Percentiles rank a stretch among this genome's conserved stretches.
These are phyloP conservation scores for Fusarium guadeloupense DNA, from an alignment of 2,329 filamentous ascomycete genomes.

Conservation along the genomic window DNA sequence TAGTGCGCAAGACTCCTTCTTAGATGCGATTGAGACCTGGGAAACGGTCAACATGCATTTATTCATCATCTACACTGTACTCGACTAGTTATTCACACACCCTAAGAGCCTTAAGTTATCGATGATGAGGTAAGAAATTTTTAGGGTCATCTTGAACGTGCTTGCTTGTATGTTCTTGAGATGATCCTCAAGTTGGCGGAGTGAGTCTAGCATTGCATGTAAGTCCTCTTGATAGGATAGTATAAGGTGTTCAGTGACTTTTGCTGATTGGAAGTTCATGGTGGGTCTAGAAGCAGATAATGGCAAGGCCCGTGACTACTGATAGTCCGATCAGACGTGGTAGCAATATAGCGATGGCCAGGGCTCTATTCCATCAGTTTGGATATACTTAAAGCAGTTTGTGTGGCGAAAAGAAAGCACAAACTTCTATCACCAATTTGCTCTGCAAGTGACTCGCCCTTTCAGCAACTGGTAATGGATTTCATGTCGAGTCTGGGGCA, in stretches of 20 bases:
- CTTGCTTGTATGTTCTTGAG: not conserved
- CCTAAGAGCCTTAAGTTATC: not conserved
- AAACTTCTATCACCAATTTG: too few species aligned
- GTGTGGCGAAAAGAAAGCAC: not conserved
- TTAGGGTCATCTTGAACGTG: not conserved
- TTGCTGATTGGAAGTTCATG: too few species aligned
- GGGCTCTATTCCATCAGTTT: too few species aligned
- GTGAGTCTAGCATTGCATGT: not conserved
- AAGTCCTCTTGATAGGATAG: not conserved
- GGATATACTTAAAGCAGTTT: not conserved
- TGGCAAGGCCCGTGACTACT: too few species aligned
- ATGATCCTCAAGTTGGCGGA: not conserved
- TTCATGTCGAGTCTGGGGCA: not conserved
- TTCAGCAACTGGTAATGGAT: not conserved
- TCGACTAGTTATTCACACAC: not conserved
- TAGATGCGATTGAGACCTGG: not conserved
- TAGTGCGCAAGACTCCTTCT: not conserved
- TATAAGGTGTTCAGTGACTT: not conserved
- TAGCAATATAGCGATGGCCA: too few species aligned
- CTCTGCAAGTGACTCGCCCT: too few species aligned
- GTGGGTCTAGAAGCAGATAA: too few species aligned
- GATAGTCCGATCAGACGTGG: too few species aligned
- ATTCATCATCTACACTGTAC: not conserved
- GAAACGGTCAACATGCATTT: not conserved
- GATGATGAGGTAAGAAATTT: not conserved